phyloP scores from a whole-genome alignment of 2,329 filamentous ascomycete species.

The Beauveria sp. region DNA sequence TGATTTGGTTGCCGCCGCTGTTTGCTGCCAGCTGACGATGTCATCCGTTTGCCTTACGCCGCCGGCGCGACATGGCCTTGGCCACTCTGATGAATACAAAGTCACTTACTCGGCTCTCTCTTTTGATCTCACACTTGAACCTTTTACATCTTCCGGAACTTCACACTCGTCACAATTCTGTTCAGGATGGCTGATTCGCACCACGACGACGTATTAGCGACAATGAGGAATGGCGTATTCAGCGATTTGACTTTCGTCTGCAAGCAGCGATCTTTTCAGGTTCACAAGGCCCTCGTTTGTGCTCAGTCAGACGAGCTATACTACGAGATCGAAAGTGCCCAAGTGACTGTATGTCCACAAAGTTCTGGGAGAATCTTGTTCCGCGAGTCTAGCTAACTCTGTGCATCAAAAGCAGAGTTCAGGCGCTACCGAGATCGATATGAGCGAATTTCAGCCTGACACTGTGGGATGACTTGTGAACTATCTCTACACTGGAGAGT shows the following conservation, averaged over 20 bases:
- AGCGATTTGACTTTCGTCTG: background rate
- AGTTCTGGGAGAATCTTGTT: background rate
- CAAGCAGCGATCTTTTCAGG: background rate
- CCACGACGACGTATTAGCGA: background rate
- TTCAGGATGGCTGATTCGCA: background rate
- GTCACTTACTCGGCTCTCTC: no score
- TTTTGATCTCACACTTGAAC: no score
- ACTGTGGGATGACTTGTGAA: background rate
- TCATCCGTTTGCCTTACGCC: background rate
- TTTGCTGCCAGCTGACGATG: background rate
- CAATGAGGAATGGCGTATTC: background rate
- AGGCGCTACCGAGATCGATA: background rate
- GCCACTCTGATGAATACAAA: no score
- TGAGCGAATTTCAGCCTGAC: background rate
- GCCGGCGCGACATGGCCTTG: no score
- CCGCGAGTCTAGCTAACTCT: background rate
- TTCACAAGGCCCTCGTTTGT: background rate
- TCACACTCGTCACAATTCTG: no score
- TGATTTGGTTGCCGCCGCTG: background rate
- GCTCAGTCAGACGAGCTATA: background rate
- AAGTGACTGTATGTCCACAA: background rate
- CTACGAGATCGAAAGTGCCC: background rate
- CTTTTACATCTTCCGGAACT: no score
- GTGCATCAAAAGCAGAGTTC: background rate
- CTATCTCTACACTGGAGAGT: background rate